Evolutionary conservation across 2,329 filamentous ascomycete species (phyloP).

Genomic region (Drechslerella coelobrocha): DNA sequence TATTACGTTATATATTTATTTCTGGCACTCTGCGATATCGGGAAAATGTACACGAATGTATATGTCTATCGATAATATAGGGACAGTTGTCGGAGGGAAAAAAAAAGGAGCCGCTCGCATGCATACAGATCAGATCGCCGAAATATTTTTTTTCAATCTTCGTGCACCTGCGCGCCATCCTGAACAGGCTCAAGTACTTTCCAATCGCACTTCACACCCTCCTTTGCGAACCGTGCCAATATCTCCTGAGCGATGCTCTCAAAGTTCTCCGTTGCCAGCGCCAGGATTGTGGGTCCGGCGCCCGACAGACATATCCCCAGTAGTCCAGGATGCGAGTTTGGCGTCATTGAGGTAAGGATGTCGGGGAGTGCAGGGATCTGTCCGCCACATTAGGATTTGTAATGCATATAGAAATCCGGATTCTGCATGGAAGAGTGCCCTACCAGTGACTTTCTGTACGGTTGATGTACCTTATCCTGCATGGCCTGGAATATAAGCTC

Average conservation of each 20-base stretch:
- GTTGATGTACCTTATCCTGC: slow-evolving; percentile 98
- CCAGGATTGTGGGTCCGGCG: slow-evolving; percentile 92
- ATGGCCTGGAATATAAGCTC: slow-evolving; percentile 96
- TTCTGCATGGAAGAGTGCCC: too few species aligned
- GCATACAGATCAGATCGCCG: too few species aligned
- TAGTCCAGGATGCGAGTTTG: slow-evolving; percentile 82
- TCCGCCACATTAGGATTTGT: slow-evolving; percentile 12
- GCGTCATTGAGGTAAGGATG: slow-evolving; percentile 89
- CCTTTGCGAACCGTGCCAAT: slow-evolving; percentile 73
- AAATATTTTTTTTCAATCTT: slow-evolving; percentile 10
- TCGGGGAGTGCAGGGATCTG: slow-evolving; percentile 85
- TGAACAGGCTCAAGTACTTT: slow-evolving; percentile 81
- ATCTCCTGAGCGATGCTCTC: slow-evolving; percentile 82
- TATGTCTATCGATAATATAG: too few species aligned
- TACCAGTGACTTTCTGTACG: slow-evolving; percentile 80
- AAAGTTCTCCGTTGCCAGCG: slow-evolving; percentile 88
- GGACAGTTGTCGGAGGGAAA: too few species aligned
- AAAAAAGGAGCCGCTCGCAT: too few species aligned
- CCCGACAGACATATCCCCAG: slow-evolving; percentile 94
- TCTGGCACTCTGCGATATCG: neutral
- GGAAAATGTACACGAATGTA: too few species aligned
- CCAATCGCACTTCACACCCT: slow-evolving; percentile 82
- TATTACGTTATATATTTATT: too few species aligned
- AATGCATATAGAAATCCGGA: too few species aligned
- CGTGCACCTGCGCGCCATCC: slow-evolving; percentile 52